These are phyloP conservation scores for Plantago coronopus DNA, from an alignment of 305 asterid genomes.

Conservation along the genomic window DNA sequence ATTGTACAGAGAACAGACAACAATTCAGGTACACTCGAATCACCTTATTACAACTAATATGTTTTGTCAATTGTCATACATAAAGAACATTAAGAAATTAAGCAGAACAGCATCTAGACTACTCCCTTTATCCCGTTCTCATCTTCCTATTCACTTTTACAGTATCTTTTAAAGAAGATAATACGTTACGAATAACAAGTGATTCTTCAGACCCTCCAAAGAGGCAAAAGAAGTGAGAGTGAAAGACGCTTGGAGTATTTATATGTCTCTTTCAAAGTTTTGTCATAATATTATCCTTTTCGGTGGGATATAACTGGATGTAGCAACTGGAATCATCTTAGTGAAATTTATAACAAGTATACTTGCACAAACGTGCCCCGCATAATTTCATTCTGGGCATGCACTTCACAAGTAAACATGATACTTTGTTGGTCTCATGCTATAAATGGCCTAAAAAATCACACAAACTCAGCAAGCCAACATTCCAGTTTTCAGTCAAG, in stretches of 20 bases:
- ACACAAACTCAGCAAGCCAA: too few relatives aligned
- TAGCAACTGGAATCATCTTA: slow-evolving; percentile 12
- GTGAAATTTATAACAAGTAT: slow-evolving; percentile 10
- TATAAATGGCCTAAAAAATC: too few relatives aligned
- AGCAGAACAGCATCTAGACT: slow-evolving; percentile 13
- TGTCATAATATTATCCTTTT: slow-evolving; percentile 10
- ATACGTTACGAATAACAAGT: too few relatives aligned
- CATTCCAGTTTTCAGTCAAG: too few relatives aligned
- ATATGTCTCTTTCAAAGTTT: neutral
- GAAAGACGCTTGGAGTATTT: too few relatives aligned
- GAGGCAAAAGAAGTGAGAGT: too few relatives aligned
- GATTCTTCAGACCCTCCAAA: too few relatives aligned
- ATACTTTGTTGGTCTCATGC: too few relatives aligned
- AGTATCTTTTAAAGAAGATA: too few relatives aligned
- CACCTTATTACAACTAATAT: slow-evolving; percentile 9
- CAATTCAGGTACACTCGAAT: slow-evolving; percentile 12
- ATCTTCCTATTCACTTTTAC: too few relatives aligned
- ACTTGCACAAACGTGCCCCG: neutral
- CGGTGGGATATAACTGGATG: slow-evolving; percentile 13
- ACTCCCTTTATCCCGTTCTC: too few relatives aligned
- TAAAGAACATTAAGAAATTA: slow-evolving; percentile 13
- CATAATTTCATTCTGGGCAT: neutral
- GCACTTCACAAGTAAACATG: too few relatives aligned
- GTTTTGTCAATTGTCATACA: slow-evolving; percentile 5
- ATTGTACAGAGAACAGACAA: slow-evolving; percentile 21